phyloP scores from a whole-genome alignment of 768 basidiomycete genomes.

The Zangia roseola region DNA sequence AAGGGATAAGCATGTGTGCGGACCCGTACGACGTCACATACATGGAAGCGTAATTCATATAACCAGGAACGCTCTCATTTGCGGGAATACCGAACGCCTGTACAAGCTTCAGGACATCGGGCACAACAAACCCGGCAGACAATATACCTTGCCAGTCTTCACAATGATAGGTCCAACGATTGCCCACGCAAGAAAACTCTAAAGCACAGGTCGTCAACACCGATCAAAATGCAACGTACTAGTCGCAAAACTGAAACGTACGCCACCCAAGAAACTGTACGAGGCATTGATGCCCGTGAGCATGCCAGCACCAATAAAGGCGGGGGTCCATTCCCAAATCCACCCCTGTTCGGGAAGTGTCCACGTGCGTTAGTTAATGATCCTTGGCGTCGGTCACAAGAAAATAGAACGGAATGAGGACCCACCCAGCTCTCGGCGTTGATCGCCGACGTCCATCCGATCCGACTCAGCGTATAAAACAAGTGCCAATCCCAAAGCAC shows the following conservation, averaged over 20 bases:
- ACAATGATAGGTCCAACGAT: slow-evolving; percentile 57
- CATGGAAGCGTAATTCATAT: slow-evolving; percentile 27
- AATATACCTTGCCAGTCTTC: slow-evolving; percentile 39
- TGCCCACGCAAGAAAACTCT: slow-evolving; percentile 61
- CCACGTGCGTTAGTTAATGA: background rate
- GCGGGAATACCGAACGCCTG: slow-evolving; percentile 20
- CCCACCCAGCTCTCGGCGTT: slow-evolving; percentile 57
- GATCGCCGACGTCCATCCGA: slow-evolving; percentile 62
- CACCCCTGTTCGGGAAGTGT: slow-evolving; percentile 30
- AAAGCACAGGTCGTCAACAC: background rate
- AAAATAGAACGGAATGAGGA: background rate
- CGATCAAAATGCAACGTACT: background rate
- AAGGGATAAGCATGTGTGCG: background rate
- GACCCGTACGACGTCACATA: background rate
- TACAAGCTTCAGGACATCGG: background rate
- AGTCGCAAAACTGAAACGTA: slow-evolving; percentile 26
- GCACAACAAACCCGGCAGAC: background rate
- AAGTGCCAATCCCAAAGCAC: slow-evolving; percentile 63
- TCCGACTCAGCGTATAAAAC: slow-evolving; percentile 56
- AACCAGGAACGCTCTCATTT: slow-evolving; percentile 12
- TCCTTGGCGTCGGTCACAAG: background rate
- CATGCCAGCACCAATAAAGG: slow-evolving; percentile 61
- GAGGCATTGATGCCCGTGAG: slow-evolving; percentile 55
- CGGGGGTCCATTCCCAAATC: slow-evolving; percentile 40
- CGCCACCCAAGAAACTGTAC: slow-evolving; percentile 49